Evolutionary conservation across 2,329 filamentous ascomycete genomes (phyloP), one percentile per base, ranked within the genome.

Genomic region (Hortaea sp.): DNA sequence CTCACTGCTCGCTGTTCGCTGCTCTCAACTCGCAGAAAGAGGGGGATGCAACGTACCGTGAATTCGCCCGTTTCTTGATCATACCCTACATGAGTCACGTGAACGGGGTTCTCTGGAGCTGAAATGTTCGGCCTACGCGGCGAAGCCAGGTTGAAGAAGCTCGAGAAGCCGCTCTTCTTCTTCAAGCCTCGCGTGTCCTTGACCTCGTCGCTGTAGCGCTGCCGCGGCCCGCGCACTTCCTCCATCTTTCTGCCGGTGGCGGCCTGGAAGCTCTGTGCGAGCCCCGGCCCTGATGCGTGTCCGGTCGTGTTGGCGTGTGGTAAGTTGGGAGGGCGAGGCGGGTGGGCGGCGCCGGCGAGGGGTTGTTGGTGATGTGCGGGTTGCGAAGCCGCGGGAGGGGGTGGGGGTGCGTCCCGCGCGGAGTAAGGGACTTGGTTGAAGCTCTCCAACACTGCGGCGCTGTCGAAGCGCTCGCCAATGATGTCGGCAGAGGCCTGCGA

Each of bases 71-170:
- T 97, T 60, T 86, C 78, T 69, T 92, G 94, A 68, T 98, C 90
- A 66, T 95, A 95, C 57, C 90, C 90, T 55, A 98, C 92, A 67
- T 98, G 92, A 47, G 90, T 97, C 59, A 98, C 87, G 69, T 97
- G 92, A 49, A 97, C 88, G 42, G 92, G 92, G 60, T 98, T 97
- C 67, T 95, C 89, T 45, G 92, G 92, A 34, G 88, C 87, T n/a
- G 92, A 97, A 59, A 98, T 98, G 66, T 90, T 81, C 41, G 92
- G 88, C 54, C 88, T 87, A 67, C 89, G 86, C 44, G 86, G 88
- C 32, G 88, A 90, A 49, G 94, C 81, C 62, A 82, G 72, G 63
- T 83, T 90, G 65, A 95, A 82, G 60, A 94, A 88, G 56, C 82
- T 86, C 11, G 86, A 88, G 63, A 95, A 88, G 48, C 86, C 88